These are phyloP conservation scores for Penstemon eatonii DNA, from an alignment of 257 asterid genomes.

Conservation along the genomic window DNA sequence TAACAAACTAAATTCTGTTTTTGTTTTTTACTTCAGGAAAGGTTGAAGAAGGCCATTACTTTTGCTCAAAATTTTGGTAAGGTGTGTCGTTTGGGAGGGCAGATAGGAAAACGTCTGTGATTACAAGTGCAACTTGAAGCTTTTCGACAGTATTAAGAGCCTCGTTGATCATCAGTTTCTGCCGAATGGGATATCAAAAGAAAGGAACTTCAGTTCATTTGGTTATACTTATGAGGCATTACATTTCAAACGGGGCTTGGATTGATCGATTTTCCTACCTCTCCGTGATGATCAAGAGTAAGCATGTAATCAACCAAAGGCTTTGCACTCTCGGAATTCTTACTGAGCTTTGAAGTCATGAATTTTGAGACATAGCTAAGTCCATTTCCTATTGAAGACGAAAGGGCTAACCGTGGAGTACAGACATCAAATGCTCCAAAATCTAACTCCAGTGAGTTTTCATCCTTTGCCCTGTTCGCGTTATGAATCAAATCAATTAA, in stretches of 20 bases:
- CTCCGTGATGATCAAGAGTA: slow-evolving; percentile 65
- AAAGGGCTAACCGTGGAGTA: slow-evolving; percentile 46
- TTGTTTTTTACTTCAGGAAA: background rate
- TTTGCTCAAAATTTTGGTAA: slow-evolving; percentile 57
- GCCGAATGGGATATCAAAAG: slow-evolving; percentile 25
- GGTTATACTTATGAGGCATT: background rate
- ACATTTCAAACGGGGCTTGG: background rate
- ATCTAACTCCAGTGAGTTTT: slow-evolving; percentile 69
- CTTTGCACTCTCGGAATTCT: slow-evolving; percentile 49
- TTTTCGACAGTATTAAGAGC: slow-evolving; percentile 50
- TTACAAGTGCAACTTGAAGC: slow-evolving; percentile 58
- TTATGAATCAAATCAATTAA: slow-evolving; percentile 1
- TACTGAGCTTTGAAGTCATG: slow-evolving; percentile 60
- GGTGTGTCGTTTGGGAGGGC: slow-evolving; percentile 58
- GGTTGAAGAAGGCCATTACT: slow-evolving; percentile 35
- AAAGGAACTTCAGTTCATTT: background rate
- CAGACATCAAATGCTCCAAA: slow-evolving; percentile 62
- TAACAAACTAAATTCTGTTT: background rate
- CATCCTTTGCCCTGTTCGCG: slow-evolving; percentile 68
- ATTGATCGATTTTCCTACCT: slow-evolving; percentile 40
- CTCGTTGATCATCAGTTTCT: slow-evolving; percentile 80
- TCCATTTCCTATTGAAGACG: slow-evolving; percentile 72
- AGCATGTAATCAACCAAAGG: slow-evolving; percentile 61
- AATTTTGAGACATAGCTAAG: slow-evolving; percentile 52
- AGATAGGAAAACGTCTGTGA: slow-evolving; percentile 55